Percentiles rank a stretch among this genome's conserved stretches.
These are phyloP conservation scores for Akanthomyces muscarius DNA, from an alignment of 2,329 filamentous ascomycete species.

Conservation along the genomic window DNA sequence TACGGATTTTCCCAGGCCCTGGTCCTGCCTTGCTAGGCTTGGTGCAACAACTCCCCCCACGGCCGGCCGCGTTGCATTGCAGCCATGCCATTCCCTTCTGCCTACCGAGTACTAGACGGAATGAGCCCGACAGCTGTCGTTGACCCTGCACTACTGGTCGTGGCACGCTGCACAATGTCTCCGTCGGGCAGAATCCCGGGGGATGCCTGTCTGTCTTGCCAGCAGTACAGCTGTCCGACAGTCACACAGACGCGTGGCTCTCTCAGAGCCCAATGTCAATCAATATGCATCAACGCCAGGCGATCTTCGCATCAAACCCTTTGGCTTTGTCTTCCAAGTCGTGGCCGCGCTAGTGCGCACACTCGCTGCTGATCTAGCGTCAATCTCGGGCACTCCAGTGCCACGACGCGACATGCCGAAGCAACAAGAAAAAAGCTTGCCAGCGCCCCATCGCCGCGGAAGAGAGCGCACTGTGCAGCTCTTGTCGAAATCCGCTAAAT, in stretches of 20 bases:
- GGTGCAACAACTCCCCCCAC: not conserved
- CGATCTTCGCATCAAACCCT: not conserved
- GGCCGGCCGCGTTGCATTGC: not conserved
- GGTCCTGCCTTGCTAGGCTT: not conserved
- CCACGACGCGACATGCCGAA: conserved; percentile 13
- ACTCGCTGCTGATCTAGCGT: conserved; percentile 4
- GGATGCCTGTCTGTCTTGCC: conserved; percentile 1
- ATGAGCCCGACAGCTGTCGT: not conserved
- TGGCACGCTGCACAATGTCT: conserved; percentile 7
- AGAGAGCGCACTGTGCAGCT: not conserved
- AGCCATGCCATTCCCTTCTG: not conserved
- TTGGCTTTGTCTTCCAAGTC: not conserved
- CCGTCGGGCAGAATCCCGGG: conserved; percentile 8
- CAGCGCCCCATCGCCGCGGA: not conserved
- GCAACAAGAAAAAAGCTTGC: not conserved
- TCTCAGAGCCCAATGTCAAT: not conserved
- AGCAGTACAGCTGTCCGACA: not conserved
- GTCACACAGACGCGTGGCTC: not conserved
- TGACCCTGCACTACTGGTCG: not conserved
- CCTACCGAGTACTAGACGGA: conserved; percentile 1
- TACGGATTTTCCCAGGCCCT: not conserved
- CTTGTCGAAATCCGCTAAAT: conserved; percentile 5
- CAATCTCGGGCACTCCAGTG: conserved; percentile 2
- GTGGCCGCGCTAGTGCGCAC: not conserved
- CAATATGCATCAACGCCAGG: not conserved